Conservation (phyloP, 2,329 filamentous ascomycete genomes). For the Botryotinia convoluta region DNA sequence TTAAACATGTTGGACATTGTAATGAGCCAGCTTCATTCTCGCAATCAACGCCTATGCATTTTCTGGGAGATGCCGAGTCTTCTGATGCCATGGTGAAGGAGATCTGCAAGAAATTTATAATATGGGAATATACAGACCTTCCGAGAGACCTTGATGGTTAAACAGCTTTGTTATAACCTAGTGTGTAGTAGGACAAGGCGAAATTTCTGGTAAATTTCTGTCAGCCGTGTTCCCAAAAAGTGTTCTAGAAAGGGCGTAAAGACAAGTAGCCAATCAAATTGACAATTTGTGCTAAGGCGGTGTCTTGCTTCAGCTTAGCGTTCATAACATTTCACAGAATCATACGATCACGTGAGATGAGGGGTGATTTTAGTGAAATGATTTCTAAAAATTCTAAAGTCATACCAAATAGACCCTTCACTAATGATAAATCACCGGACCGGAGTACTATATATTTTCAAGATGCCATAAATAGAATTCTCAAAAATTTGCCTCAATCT, state of each 20-base stretch:
- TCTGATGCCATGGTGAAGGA: conserved; percentile 38
- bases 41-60: conserved; percentile 82
- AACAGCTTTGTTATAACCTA: not conserved
- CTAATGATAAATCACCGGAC: conserved; percentile 10
- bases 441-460: not conserved
- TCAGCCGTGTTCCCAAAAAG: not conserved
- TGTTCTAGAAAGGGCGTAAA: conserved; percentile 9
- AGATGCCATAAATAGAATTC: not conserved
- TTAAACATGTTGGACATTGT: conserved; percentile 94
- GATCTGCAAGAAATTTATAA: not conserved
- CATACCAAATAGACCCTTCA: not conserved
- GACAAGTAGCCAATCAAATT: not conserved
- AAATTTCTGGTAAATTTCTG: conserved; percentile 1
- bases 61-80: conserved; percentile 55
- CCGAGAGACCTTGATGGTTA: not conserved
- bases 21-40: conserved; percentile 79
- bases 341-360: not conserved
- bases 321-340: not conserved
- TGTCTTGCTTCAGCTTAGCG: not conserved
- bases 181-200: not conserved
- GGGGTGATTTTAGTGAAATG: not conserved
- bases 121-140: not conserved
- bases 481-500: not conserved
- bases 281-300: not conserved
- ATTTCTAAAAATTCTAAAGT: conserved; percentile 6